Base-by-base conservation (phyloP, 805 yeast species). In the Scheffersomyces spartinae region DNA sequence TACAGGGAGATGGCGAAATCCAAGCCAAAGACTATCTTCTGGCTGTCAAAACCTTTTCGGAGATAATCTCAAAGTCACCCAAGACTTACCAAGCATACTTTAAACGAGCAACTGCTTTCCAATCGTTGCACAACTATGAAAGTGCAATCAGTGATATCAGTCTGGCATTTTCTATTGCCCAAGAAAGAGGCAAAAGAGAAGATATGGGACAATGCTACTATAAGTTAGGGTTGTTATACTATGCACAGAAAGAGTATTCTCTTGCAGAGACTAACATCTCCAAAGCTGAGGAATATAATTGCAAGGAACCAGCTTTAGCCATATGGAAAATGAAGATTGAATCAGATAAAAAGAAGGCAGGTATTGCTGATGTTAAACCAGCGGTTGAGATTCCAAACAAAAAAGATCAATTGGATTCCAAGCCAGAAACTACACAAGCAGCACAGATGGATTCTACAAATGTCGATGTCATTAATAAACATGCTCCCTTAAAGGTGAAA, bases 171-270 rank as follows among this genome's bases (percentile, higher is more conserved):
- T 36, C 43, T 2, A 36, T 64, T 16, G 76, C 78, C 1, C 51
- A 55, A 20, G 48, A 45, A 5, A 43, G 64, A 18, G 71, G 71
- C 1, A 66, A 58, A 29, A 43, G 71, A 25, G 45, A 45, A 3
- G 64, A 63, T 13, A 59, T 70, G 18, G 71, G 67, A 2, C 39
- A 54, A 11, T 62, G 70, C 17, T 55, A 65, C 37, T 71, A 64
- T 37, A 52, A 71, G 13, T 48, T 62, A 26, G 72, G 71, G 4
- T 47, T 73, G 29, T 34, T 54, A 10, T 54, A 52, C 30, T 72
- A 57, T 42, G 52, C 56, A 20, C 45, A 50, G 28, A 71, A 68
- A 38, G 44, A 61, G 2, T 62, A 46, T 32, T 33, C 32, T 4
- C 40, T 42, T 13, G 68, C 82, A 0, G 38, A 53, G n/a, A 42